These are phyloP conservation scores for Anthracocystis walkeri DNA, from an alignment of 1,284 basidiomycete species.

Conservation along the genomic window DNA sequence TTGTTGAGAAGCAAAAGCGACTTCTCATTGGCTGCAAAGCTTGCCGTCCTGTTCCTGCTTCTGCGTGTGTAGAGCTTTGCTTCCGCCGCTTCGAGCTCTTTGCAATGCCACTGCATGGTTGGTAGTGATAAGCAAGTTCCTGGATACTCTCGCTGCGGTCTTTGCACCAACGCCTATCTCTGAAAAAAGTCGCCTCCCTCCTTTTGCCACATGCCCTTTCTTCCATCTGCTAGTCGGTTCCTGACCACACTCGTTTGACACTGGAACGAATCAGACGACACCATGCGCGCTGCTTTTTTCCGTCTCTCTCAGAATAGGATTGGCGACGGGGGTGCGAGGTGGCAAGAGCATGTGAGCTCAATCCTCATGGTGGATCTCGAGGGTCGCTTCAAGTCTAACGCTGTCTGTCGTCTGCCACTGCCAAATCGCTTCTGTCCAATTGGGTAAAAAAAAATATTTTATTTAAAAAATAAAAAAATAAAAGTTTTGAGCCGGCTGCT, in stretches of 20 bases:
- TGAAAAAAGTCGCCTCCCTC: not conserved
- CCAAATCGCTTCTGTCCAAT: not conserved
- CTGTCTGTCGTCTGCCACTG: too few species aligned
- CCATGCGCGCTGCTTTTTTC: not conserved
- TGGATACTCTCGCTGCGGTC: constrained; percentile 3
- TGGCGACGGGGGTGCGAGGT: too few species aligned
- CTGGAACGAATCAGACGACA: constrained; percentile 7
- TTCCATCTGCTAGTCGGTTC: constrained; percentile 3
- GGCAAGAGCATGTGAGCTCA: not conserved
- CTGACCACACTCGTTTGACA: constrained; percentile 14
- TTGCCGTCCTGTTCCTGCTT: constrained; percentile 9
- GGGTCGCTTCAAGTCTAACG: too few species aligned
- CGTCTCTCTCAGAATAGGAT: not conserved
- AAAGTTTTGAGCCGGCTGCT: not conserved
- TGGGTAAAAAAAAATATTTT: not conserved
- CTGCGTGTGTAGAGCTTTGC: not conserved
- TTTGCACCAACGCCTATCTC: constrained; percentile 8
- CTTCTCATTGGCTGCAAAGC: constrained; percentile 17
- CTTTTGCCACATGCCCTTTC: constrained; percentile 19
- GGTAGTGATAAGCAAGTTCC: constrained; percentile 26
- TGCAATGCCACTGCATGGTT: not conserved
- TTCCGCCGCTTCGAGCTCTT: not conserved
- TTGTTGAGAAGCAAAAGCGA: not conserved
- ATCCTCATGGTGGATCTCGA: too few species aligned
- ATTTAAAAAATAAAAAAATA: not conserved